Evolutionary conservation across 768 basidiomycete genomes (phyloP), one percentile per base, ranked within the genome.

Genomic region (Nevesoporus exiguus): DNA sequence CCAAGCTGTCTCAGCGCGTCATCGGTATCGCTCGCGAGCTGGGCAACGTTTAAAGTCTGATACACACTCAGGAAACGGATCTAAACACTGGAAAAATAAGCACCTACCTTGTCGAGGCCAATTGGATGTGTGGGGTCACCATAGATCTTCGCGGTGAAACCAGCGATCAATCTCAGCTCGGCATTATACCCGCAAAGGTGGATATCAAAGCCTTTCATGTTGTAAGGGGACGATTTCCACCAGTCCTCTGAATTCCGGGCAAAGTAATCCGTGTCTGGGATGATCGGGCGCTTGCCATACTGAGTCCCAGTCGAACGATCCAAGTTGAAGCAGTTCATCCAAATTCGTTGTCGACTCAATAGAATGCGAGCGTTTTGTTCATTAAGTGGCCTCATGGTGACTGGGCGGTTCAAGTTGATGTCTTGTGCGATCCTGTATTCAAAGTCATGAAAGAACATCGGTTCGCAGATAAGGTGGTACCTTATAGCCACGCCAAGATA

Each of bases 271-370:
- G 78, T 76, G 60, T 87, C 82, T 56, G 77, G 77, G 66, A 97
- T 85, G 42, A 90, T 90, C 17, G 90, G 84, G 0, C 84, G 80
- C 71, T 93, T 93, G 51, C 94, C 94, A 70, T 95, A 93, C 68
- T 94, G 88, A 17, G 85, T 86, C 5, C 90, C 85, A 8, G 89
- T 87, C 6, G 92, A 94, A 22, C 92, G 85, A 69, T 98, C 94
- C 39, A 96, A 74, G 70, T 94, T 92, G 73, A 88, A 91, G 70
- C 91, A 94, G 66, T 86, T 89, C 53, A 96, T 72, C 93, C 93
- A 98, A 7, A 89, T 80, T 21, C 93, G 83, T 49, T 92, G 91
- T 39, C 94, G 85, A 66, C 94, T 96, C 51, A 93, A 80, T 72
- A 93, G 82, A 72, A 94, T 89, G 37, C 94, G 82, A 7, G 88